Evolutionary conservation across 306 rosid species (phyloP).

Genomic region (Castanea mollissima): DNA sequence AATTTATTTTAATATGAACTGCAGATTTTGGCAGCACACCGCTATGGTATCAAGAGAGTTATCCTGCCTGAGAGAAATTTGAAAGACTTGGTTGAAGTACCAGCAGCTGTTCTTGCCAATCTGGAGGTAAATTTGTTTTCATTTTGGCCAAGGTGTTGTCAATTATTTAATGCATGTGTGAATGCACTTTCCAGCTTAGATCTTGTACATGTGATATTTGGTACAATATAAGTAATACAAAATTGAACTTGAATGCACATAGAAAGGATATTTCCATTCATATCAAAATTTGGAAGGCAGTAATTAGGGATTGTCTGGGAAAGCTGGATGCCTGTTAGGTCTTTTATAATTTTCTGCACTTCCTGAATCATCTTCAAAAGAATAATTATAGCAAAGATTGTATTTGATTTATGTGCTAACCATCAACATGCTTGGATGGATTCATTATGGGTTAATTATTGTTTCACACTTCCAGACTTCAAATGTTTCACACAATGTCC

Average conservation of each 20-base stretch:
- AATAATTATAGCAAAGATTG: too few relatives aligned
- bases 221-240: neutral
- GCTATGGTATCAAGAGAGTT: constrained; percentile 82
- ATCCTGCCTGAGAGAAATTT: constrained; percentile 90
- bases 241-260: neutral
- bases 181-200: neutral
- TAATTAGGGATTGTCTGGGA: neutral
- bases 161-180: neutral
- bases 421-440: too few relatives aligned
- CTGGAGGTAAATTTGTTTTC: constrained; percentile 64
- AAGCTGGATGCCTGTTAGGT: too few relatives aligned
- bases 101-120: constrained; percentile 68
- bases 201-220: neutral
- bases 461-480: too few relatives aligned
- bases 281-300: neutral
- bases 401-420: too few relatives aligned
- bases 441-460: too few relatives aligned
- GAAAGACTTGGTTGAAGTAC: constrained; percentile 94
- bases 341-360: too few relatives aligned
- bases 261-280: neutral
- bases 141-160: constrained; percentile 1
- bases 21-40: constrained; percentile 96
- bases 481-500: too few relatives aligned
- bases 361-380: too few relatives aligned
- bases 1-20: constrained; percentile 20